Evolutionary conservation across 495 filamentous ascomycete species (phyloP), one percentile per base, ranked within the genome.

Genomic region (Xylaria flabelliformis): DNA sequence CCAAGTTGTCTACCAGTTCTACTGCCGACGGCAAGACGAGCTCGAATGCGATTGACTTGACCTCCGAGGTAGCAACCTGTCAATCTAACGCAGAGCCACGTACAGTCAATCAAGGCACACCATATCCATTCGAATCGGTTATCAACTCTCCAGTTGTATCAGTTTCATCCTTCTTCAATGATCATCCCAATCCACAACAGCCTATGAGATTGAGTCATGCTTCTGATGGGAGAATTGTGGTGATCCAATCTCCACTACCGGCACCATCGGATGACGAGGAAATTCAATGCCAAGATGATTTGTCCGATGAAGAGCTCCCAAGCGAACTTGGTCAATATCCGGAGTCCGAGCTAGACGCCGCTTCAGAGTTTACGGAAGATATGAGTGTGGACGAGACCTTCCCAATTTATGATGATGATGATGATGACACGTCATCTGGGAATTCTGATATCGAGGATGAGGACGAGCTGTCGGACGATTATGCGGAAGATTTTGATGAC

Each of bases 11-110:
- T 42, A 36, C 15, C 6, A 17, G 21, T 17, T 50, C 29, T 51
- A 6, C 55, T 50, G 7, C 9, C 4, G 56, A 55, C 5, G 21
- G 24, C 26, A 61, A 50, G 42, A 74, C 10, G 4, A 75, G 71
- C 4, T 79, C 77, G n/a, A 77, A 77, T 50, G 73, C 80, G 24
- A 75, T 78, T 10, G 78, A 82, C 55, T 74, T 82, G 32, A 82
- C 79, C 9, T 80, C 76, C 13, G 80, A 82, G 26, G 32, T 39
- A 21, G 58, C 75, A 55, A 77, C 75, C 50, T 50, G 44, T 19
- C 67, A 74, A 41, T 67, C 64, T 12, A 61, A 74, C 19, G 50
- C 44, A 36, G 67, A 53, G 41, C 29, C 21, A 19, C 26, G 32
- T 50, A 62, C 29, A 50, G 44, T 50, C 42, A 46, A 21, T 44